These are phyloP conservation scores for Bretschneidera sinensis DNA, from an alignment of 345 rosid species.

Conservation along the genomic window DNA sequence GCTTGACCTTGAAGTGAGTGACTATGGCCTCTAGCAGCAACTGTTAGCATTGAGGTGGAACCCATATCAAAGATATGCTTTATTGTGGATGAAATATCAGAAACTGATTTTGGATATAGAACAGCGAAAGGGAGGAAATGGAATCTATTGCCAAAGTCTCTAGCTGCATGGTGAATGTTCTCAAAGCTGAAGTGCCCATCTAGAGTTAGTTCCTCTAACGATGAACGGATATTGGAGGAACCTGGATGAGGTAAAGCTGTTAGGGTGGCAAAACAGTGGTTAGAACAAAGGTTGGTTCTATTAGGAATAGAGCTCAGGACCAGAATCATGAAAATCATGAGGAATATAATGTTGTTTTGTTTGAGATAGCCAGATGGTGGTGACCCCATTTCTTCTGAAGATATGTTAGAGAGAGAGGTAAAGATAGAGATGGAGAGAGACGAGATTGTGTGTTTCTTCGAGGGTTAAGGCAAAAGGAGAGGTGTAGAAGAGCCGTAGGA, in stretches of 20 bases:
- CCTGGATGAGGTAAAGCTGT: slow-evolving; percentile 22
- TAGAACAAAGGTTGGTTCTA: slow-evolving; percentile 43
- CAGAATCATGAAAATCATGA: slow-evolving; percentile 44
- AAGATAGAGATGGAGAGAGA: slow-evolving; percentile 20
- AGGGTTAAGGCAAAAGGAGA: slow-evolving; percentile 26
- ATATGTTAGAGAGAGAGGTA: slow-evolving; percentile 16
- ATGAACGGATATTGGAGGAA: slow-evolving; percentile 28
- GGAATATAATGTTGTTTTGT: slow-evolving; percentile 39
- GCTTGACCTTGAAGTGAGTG: slow-evolving; percentile 97
- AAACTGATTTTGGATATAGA: slow-evolving; percentile 72
- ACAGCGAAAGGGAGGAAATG: slow-evolving; percentile 64
- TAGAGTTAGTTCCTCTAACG: slow-evolving; percentile 41
- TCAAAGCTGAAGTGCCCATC: slow-evolving; percentile 63
- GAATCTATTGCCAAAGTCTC: slow-evolving; percentile 77
- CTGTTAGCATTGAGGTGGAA: slow-evolving; percentile 56
- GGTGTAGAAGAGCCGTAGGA: slow-evolving; percentile 32
- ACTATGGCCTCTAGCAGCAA: slow-evolving; percentile 93
- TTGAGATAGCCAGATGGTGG: slow-evolving; percentile 35
- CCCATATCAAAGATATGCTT: slow-evolving; percentile 54
- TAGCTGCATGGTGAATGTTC: slow-evolving; percentile 56
- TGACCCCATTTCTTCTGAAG: slow-evolving; percentile 41
- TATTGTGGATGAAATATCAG: slow-evolving; percentile 63
- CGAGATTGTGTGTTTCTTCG: slow-evolving; percentile 14
- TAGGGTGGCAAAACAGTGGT: slow-evolving; percentile 32
- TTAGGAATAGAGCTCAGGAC: slow-evolving; percentile 56